phyloP scores from a whole-genome alignment of 768 basidiomycete species.

The Kwoniella europaea region DNA sequence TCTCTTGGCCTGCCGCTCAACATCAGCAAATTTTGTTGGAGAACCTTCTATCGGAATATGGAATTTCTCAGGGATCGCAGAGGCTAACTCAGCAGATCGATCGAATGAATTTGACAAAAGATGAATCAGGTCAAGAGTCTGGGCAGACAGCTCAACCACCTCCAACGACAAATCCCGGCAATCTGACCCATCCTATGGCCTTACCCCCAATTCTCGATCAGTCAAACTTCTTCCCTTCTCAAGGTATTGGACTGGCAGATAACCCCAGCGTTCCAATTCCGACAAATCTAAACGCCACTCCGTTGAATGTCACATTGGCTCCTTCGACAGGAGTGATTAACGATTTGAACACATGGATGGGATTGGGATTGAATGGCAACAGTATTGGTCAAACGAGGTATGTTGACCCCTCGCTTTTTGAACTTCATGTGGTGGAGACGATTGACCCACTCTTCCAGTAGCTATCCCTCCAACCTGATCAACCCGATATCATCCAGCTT shows the following conservation, averaged over 20 bases:
- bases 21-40: slow-evolving; percentile 32
- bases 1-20: slow-evolving; percentile 36
- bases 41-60: slow-evolving; percentile 35
- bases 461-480: background rate
- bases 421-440: no score
- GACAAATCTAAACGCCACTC: background rate
- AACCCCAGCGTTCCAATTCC: background rate
- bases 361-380: background rate
- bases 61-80: slow-evolving; percentile 14
- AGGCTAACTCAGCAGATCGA: slow-evolving; percentile 2
- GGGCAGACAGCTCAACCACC: background rate
- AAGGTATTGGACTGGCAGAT: background rate
- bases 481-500: slow-evolving; percentile 8
- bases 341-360: slow-evolving; percentile 9
- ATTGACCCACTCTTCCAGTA: background rate
- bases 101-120: background rate
- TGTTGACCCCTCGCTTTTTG: background rate
- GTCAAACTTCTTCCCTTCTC: background rate
- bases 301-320: background rate
- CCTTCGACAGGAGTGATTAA: background rate
- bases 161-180: background rate
- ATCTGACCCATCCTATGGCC: background rate
- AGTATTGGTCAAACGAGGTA: background rate
- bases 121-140: background rate
- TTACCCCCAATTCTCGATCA: background rate